Evolutionary conservation across 148 eudicot genomes (phyloP), one percentile per base, ranked within the genome.

Genomic region (Limonium bicolor): DNA sequence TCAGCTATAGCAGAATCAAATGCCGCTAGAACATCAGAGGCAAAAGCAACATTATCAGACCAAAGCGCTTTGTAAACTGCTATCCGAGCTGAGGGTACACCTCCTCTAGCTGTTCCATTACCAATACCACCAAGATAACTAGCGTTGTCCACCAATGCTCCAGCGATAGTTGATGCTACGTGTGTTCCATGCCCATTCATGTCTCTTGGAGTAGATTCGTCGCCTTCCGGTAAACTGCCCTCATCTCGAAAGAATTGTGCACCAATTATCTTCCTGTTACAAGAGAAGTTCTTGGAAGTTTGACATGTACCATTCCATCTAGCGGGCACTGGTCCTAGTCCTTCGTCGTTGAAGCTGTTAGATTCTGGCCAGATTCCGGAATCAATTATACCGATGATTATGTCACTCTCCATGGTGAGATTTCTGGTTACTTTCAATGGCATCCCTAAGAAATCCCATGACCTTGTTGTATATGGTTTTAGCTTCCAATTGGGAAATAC

Each of bases 261-360:
- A 9, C 88, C 88, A 7, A 76, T 72, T 12, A 80, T 11, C 47
- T 80, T 80, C 39, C 79, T 67, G 68, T 78, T 78, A 55, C 86
- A 78, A n/a, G 74, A 60, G 54, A 70, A 74, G 39, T 60, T 49
- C 1, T 2, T 1, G 10, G 49, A 60, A 17, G 70, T 69, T 5
- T 47, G 4, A 36, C 76, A 74, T 19, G 21, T 62, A 15, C 80
- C 80, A 14, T 60, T 74, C 80, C 80, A 74, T 41, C 66, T 69
- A 32, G 26, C 50, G 1, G 80, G 80, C 4, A 62, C 14, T 52
- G 70, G 62, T 14, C 67, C 61, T 2, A 74, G 36, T 20, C 76
- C 76, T 32, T 44, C 39, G 16, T 70, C 80, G 6, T 13, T 46
- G 27, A 74, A 74, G 14, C 76, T 70, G 9, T 53, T 55, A 1